Evolutionary conservation across 139 green algal genomes (phyloP).

Genomic region (Astrephomene gubernaculifera): DNA sequence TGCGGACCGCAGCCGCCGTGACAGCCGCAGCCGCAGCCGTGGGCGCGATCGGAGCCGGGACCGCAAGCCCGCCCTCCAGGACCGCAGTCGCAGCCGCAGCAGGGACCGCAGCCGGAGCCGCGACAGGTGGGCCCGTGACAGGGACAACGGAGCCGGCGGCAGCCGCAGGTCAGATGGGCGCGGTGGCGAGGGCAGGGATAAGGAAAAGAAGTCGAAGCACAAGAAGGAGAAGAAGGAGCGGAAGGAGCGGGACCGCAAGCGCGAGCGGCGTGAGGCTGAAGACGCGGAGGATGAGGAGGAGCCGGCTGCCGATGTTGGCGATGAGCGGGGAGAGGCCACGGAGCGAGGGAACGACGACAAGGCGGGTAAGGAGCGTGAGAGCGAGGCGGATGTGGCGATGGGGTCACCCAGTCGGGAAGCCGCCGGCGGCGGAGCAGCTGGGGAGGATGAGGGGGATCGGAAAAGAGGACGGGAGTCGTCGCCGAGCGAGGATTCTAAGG

Average conservation of each 20-base stretch:
- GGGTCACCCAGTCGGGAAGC: neutral
- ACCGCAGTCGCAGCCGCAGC: neutral
- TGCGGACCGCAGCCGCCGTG: neutral
- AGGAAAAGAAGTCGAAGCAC: conserved; percentile 26
- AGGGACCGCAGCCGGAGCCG: conserved; percentile 1
- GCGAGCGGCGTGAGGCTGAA: conserved; percentile 8
- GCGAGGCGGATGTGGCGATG: neutral
- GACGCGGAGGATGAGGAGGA: neutral
- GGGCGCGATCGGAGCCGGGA: neutral
- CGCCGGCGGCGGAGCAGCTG: neutral
- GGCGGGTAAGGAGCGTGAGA: neutral
- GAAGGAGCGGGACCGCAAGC: conserved; percentile 11
- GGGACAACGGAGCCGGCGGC: neutral
- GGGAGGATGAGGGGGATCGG: neutral
- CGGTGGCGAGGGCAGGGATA: neutral
- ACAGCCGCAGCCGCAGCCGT: neutral
- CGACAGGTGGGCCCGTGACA: neutral
- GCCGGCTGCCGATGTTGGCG: neutral
- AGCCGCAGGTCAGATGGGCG: neutral
- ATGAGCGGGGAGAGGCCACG: neutral
- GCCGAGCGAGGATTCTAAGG: neutral
- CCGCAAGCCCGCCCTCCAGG: neutral
- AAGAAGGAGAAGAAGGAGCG: conserved; percentile 38
- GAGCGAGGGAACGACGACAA: neutral
- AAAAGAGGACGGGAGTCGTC: neutral